Conservation (phyloP, 73 alveolate species). For the Blepharisma stoltei region DNA sequence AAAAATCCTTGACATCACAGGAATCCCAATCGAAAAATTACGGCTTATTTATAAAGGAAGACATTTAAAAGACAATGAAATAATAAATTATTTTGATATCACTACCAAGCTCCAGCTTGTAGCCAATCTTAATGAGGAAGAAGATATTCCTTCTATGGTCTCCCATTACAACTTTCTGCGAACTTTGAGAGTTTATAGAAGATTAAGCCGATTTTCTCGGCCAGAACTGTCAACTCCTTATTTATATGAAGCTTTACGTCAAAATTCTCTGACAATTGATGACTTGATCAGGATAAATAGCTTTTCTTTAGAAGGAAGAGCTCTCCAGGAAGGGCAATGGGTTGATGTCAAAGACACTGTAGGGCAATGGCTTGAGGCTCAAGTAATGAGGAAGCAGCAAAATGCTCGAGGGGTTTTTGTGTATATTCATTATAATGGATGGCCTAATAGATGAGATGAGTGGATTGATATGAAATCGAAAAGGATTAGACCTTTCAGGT, state of each 20-base stretch:
- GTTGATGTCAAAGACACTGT: slow-evolving; percentile 92
- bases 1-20: slow-evolving; percentile 43
- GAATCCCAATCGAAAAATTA: slow-evolving; percentile 61
- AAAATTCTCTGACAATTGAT: slow-evolving; percentile 42
- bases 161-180: no score
- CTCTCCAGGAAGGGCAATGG: slow-evolving; percentile 84
- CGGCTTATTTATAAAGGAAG: slow-evolving; percentile 83
- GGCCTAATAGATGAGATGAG: slow-evolving; percentile 95
- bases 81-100: slow-evolving; percentile 2
- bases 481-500: slow-evolving; percentile 73
- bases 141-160: no score
- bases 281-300: slow-evolving; percentile 38
- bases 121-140: no score
- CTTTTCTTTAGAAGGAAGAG: slow-evolving; percentile 47
- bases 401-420: slow-evolving; percentile 50
- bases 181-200: no score
- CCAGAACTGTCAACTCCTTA: slow-evolving; percentile 13
- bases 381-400: slow-evolving; percentile 66
- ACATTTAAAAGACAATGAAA: slow-evolving; percentile 69
- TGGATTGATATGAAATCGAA: slow-evolving; percentile 79
- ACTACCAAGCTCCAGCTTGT: no score
- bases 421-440: slow-evolving; percentile 88
- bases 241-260: slow-evolving; percentile 52
- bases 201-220: no score
- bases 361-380: slow-evolving; percentile 92